Conservation (phyloP, 768 basidiomycete genomes). For the Sporobolomyces phaffii region DNA sequence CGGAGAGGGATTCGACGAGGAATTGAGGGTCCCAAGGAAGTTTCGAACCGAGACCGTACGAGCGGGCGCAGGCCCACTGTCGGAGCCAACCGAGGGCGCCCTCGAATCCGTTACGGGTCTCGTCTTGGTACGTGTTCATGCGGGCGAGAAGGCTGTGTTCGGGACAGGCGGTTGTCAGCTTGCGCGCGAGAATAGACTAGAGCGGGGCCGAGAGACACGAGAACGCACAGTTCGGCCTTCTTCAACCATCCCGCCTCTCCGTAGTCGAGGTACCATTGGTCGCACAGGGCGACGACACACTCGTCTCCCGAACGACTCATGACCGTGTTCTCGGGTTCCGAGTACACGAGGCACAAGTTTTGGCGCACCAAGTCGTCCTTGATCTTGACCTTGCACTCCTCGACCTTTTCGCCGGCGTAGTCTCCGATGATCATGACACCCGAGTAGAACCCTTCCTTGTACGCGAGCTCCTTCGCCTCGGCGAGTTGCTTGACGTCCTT, state of each 20-base stretch:
- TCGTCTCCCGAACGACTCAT: slow-evolving; percentile 89
- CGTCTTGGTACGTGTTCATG: slow-evolving; percentile 86
- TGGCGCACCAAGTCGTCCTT: slow-evolving; percentile 71
- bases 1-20: slow-evolving; percentile 91
- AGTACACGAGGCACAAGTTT: slow-evolving; percentile 79
- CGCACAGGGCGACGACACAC: slow-evolving; percentile 95
- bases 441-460: slow-evolving; percentile 96
- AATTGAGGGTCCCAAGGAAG: slow-evolving; percentile 96
- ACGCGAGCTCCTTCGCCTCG: slow-evolving; percentile 94
- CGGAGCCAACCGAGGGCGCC: slow-evolving; percentile 89
- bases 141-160: slow-evolving; percentile 61
- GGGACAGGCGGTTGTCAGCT: not conserved
- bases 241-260: slow-evolving; percentile 85
- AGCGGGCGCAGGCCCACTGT: slow-evolving; percentile 98
- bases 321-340: slow-evolving; percentile 87
- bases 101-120: slow-evolving; percentile 88
- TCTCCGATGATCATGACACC: slow-evolving; percentile 87
- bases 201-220: not conserved
- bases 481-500: slow-evolving; percentile 87
- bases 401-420: slow-evolving; percentile 78
- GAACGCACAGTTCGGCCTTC: slow-evolving; percentile 68
- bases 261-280: slow-evolving; percentile 99
- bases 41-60: slow-evolving; percentile 89
- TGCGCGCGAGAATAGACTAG: not conserved
- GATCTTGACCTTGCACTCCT: slow-evolving; percentile 86